Percentiles rank a stretch among this genome's conserved stretches.
phyloP scores from a whole-genome alignment of 31 red algal species.

The Bonnemaisonia californica region DNA sequence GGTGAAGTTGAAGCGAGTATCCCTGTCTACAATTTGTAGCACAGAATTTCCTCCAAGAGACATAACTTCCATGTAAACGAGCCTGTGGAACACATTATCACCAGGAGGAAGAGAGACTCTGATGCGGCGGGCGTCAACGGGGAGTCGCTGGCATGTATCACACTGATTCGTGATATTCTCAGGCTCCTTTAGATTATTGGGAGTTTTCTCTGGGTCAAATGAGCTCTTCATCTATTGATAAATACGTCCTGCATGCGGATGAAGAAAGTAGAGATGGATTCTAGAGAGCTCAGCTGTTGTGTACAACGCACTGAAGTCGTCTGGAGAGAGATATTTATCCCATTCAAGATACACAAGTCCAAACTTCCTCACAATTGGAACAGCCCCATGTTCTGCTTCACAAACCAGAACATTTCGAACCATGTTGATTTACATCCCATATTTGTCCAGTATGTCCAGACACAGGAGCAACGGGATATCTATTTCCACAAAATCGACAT shows the following conservation, averaged over 20 bases:
- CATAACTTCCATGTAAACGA: neutral
- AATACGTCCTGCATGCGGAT: neutral
- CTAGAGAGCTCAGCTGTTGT: neutral
- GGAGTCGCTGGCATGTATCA: neutral
- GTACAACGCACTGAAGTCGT: too few species aligned
- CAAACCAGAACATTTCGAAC: neutral
- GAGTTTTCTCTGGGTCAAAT: neutral
- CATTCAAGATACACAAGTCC: neutral
- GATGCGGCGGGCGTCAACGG: neutral
- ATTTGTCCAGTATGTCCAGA: neutral
- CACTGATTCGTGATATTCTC: neutral
- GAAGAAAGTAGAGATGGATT: neutral
- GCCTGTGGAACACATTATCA: neutral
- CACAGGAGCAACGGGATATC: constrained; percentile 3
- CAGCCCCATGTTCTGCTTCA: neutral
- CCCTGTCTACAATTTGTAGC: too few species aligned
- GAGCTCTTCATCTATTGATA: neutral
- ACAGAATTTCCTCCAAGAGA: too few species aligned
- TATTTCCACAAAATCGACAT: neutral
- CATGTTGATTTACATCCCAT: neutral
- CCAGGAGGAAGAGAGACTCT: neutral
- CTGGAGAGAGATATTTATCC: neutral
- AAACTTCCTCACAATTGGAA: neutral
- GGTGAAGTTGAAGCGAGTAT: too few species aligned
- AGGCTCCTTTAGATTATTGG: neutral